phyloP scores from a whole-genome alignment of 2,329 filamentous ascomycete genomes.

The Cryphonectria naterciae region DNA sequence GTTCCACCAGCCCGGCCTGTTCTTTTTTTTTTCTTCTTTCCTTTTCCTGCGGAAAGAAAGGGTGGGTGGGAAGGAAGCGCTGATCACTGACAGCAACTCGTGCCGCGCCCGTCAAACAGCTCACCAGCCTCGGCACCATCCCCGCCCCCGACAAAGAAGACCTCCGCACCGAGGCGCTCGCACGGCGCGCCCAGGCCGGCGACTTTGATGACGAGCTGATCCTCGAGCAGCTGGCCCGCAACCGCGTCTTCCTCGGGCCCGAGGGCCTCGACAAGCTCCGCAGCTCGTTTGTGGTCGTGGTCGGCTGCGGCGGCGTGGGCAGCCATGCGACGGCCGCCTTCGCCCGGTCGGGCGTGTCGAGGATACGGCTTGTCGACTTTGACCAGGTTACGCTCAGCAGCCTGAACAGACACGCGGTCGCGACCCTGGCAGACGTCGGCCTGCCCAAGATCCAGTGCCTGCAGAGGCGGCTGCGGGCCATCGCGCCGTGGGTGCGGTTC shows the following conservation, averaged over 20 bases:
- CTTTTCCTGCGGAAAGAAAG: too few relatives aligned
- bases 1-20: too few relatives aligned
- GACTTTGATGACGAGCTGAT: constrained; percentile 80
- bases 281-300: constrained; percentile 81
- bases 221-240: constrained; percentile 90
- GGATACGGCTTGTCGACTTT: constrained; percentile 89
- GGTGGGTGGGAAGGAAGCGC: constrained; percentile 6
- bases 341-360: constrained; percentile 85
- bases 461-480: constrained; percentile 76
- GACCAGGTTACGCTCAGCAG: constrained; percentile 96
- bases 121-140: constrained; percentile 62
- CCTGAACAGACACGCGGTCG: constrained; percentile 93
- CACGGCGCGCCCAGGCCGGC: constrained; percentile 62
- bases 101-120: constrained; percentile 43
- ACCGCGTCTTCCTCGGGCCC: constrained; percentile 86
- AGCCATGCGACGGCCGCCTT: constrained; percentile 88
- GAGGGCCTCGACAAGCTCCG: constrained; percentile 81
- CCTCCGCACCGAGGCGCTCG: constrained; percentile 60
- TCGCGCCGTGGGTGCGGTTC: constrained; percentile 90
- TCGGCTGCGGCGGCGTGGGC: constrained; percentile 92
- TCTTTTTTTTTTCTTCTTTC: too few relatives aligned
- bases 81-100: constrained; percentile 28
- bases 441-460: constrained; percentile 90
- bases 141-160: constrained; percentile 62
- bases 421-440: constrained; percentile 91